phyloP scores from a whole-genome alignment of 306 rosid species.

The Pterocarpus macrocarpus region DNA sequence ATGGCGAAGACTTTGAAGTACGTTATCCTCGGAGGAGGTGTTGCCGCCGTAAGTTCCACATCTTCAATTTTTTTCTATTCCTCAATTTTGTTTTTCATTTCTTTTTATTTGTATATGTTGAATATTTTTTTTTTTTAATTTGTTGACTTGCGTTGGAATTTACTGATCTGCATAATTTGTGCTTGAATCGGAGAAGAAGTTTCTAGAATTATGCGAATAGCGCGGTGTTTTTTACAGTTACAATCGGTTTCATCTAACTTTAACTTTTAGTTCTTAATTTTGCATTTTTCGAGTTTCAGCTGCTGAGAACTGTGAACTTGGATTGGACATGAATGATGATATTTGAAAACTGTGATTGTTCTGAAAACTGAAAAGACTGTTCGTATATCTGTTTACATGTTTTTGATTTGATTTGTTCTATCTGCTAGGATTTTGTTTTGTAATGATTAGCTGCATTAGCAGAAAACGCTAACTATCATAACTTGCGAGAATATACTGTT shows the following conservation, averaged over 20 bases:
- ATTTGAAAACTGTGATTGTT: background rate
- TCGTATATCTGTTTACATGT: background rate
- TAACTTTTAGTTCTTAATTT: background rate
- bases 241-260: background rate
- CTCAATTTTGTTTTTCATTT: background rate
- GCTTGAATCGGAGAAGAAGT: background rate
- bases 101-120: background rate
- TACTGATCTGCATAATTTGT: constrained; percentile 30
- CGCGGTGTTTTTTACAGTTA: background rate
- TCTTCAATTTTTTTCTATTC: background rate
- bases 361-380: background rate
- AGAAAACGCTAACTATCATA: background rate
- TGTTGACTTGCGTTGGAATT: background rate
- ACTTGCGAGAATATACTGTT: no score
- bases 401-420: background rate
- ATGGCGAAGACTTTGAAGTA: constrained; percentile 91
- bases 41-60: constrained; percentile 79
- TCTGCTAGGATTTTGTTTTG: background rate
- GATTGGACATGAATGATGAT: background rate
- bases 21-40: constrained; percentile 93
- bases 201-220: constrained; percentile 8
- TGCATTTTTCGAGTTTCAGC: background rate
- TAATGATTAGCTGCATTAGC: background rate
- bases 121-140: background rate
- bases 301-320: background rate